Evolutionary conservation across 2,329 filamentous ascomycete genomes (phyloP), one percentile per base, ranked within the genome.

Genomic region (Fusarium temperatum): DNA sequence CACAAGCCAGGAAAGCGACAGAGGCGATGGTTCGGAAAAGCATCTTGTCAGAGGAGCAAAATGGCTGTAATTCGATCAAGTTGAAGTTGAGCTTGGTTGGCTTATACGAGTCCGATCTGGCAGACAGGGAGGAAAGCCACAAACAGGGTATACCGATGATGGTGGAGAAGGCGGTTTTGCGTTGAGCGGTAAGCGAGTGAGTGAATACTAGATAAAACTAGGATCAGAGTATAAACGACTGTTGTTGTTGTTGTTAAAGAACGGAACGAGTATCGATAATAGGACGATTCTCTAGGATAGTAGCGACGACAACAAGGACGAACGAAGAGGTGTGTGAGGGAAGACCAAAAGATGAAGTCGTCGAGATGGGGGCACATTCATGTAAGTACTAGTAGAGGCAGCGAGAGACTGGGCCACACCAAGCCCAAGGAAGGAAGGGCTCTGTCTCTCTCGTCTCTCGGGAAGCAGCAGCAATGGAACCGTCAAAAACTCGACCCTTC

Each of bases 1-100:
- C 80, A 67, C 78, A 80, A 50, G 82, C 82, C 78, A 83, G 66
- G 64, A 84, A 59, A 75, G 81, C 81, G 58, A 82, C 45, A 63
- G 80, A 78, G 63, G 78, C 78, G 59, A 80, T 72, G 62, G 77
- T 75, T 74, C 75, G 73, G 80, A 83, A 81, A 64, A 80, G 80
- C 83, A 84, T 84, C 48, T 78, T 82, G 78, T 63, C 59, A 63
- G 53, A 24, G 39, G 32, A 65, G 20, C 26, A 42, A 48, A 50
- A 55, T 38, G 48, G 47, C 44, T 59, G 42, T 20, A 26, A 51
- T 39, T 71, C 41, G 50, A 74, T 30, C 44, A 71, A 56, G 65
- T 62, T 68, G n/a, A 41, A 38, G 38, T 51, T 53, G 58, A 63
- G 48, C 47, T 53, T 48, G 26, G 62, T 45, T 42, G 50, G 51